These are phyloP conservation scores for Corymbia calophylla DNA, from an alignment of 441 rosid species.

Conservation along the genomic window DNA sequence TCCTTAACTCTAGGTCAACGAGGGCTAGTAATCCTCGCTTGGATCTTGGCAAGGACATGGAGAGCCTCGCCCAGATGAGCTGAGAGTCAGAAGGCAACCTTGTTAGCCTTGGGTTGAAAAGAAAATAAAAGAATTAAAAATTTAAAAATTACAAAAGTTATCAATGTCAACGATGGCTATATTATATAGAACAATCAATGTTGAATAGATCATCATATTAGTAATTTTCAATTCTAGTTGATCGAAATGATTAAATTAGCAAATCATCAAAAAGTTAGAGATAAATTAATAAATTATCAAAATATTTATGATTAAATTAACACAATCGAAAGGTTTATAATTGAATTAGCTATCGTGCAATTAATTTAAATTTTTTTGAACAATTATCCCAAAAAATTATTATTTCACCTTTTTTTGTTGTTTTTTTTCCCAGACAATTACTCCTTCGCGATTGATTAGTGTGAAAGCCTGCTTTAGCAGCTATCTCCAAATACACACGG, in stretches of 20 bases:
- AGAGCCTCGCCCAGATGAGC: rapidly evolving
- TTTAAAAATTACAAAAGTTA: background rate
- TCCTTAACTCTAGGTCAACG: background rate
- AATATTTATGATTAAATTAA: too few species aligned
- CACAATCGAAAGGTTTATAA: too few species aligned
- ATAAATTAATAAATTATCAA: too few species aligned
- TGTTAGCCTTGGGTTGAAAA: rapidly evolving
- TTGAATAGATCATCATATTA: rapidly evolving
- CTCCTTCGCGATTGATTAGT: background rate
- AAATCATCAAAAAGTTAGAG: too few species aligned
- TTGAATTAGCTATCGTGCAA: too few species aligned
- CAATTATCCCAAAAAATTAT: too few species aligned
- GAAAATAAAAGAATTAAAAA: background rate
- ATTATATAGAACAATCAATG: rapidly evolving
- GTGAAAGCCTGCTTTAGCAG: background rate
- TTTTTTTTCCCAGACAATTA: background rate
- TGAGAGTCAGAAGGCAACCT: rapidly evolving
- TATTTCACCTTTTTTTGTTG: too few species aligned
- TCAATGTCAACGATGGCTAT: rapidly evolving
- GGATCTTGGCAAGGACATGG: rapidly evolving
- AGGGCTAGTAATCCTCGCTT: background rate
- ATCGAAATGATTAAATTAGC: too few species aligned
- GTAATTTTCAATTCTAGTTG: background rate
- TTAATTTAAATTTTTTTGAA: too few species aligned
- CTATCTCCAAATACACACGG: background rate